Base-by-base conservation (phyloP, 2,329 filamentous ascomycete genomes). In the Venturia oleaginea region DNA sequence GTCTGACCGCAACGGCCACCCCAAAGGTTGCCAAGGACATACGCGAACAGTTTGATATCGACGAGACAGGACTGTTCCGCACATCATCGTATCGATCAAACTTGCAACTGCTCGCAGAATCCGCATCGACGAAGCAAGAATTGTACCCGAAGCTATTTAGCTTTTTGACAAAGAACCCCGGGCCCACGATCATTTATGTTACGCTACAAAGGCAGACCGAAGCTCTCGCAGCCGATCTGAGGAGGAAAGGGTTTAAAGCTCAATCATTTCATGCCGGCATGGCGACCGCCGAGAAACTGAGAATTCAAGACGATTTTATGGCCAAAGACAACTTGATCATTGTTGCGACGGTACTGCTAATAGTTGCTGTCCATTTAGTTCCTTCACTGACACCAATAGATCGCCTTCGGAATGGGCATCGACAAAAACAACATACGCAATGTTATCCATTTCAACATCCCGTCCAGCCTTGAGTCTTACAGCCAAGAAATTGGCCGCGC, bases 321-420 rank as follows among this genome's bases (percentile, higher is more conserved):
- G 81, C 84, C 64, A 91, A 91, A 71, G 87, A 89, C 68, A 84
- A 89, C 46, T 32, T 63, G 65, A 88, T 88, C 1, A 79, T 92
- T 3, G 76, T 59, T 27, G 32, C 34, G 27, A 59, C 32, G 57
- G 38, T 59, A 42, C 32, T 59, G 5, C 19, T 32, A 32, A 38
- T 8, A 38, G 40, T 5, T 2, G 4, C 6, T 40, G 4, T 22
- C 32, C 19, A 37, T 40, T 15, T 38, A 11, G 32, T 22, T 17
- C 57, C 17, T 72, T 83, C 85, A 63, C 81, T 83, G 32, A 54
- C 48, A 27, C 15, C 3, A 89, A 89, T 0, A 93, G 0, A 97
- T 91, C 1, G 93, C 93, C 0, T 97, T 97, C 71, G 93, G 93
- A 2, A 97, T 97, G 93, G 93, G 93, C 37, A 97, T 97, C 68